phyloP scores from a whole-genome alignment of 2,329 filamentous ascomycete genomes.

The Talaromyces sp. region DNA sequence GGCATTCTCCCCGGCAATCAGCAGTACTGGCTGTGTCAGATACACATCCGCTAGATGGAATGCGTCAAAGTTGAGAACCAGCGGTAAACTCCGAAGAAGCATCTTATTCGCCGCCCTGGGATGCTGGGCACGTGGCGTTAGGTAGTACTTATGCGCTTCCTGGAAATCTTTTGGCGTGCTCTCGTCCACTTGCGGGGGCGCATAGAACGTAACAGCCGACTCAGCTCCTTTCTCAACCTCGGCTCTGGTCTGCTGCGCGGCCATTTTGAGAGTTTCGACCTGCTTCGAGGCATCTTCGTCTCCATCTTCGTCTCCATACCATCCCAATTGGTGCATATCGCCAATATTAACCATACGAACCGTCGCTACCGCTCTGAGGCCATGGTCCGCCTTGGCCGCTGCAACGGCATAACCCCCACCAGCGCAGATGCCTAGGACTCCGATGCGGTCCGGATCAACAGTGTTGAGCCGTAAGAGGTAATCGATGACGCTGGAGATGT shows the following conservation, averaged over 20 bases:
- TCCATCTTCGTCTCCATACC: constrained; percentile 1
- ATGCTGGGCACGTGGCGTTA: constrained; percentile 15
- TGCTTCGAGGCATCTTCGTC: constrained; percentile 6
- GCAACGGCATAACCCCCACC: constrained; percentile 30
- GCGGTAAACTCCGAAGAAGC: constrained; percentile 16
- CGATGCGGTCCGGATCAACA: constrained; percentile 30
- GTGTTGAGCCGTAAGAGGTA: constrained; percentile 18
- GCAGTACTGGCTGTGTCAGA: constrained; percentile 20
- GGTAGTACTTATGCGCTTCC: constrained; percentile 19
- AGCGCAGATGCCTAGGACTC: constrained; percentile 35
- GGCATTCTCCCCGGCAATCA: constrained; percentile 21
- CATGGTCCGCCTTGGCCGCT: constrained; percentile 32
- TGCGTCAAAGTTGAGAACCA: constrained; percentile 20
- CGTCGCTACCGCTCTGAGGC: constrained; percentile 35
- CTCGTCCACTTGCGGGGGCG: constrained; percentile 4
- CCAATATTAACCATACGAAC: constrained; percentile 29
- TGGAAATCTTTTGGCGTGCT: constrained; percentile 10
- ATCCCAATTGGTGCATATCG: constrained; percentile 10
- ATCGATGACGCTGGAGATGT: constrained; percentile 30
- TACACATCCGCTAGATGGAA: constrained; percentile 20
- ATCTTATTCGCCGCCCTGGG: constrained; percentile 15
- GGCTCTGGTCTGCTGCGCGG: constrained; percentile 10
- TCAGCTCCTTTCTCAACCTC: constrained; percentile 1
- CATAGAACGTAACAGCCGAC: constrained; percentile 1
- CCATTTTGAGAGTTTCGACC: constrained; percentile 3